phyloP scores from a whole-genome alignment of 2,329 filamentous ascomycete genomes.

The Trichoderma asperellum region DNA sequence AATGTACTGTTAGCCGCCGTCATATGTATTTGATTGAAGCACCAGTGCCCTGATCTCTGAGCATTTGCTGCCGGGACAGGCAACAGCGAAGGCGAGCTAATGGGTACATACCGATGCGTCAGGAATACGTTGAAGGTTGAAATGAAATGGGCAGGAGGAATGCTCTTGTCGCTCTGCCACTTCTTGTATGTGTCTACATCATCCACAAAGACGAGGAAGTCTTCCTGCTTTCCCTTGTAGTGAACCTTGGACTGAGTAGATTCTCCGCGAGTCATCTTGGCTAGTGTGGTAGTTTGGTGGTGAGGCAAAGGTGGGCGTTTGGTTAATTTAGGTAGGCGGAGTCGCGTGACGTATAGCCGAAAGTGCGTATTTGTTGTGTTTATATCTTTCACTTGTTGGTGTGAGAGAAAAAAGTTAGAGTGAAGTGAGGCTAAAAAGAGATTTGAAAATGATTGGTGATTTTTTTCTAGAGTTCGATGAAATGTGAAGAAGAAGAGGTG shows the following conservation, averaged over 20 bases:
- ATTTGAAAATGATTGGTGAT: not conserved
- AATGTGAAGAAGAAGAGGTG: constrained; percentile 17
- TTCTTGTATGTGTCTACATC: constrained; percentile 68
- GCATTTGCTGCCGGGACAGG: not conserved
- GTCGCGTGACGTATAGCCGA: constrained; percentile 27
- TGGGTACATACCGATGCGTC: constrained; percentile 78
- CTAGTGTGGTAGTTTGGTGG: constrained; percentile 28
- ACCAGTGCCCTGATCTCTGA: not conserved
- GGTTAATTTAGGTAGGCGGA: constrained; percentile 7
- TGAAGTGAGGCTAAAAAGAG: not conserved
- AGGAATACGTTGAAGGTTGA: constrained; percentile 87
- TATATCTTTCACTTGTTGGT: not conserved
- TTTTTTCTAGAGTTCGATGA: constrained; percentile 12
- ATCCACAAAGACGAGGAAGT: constrained; percentile 64
- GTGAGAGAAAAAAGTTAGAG: not conserved
- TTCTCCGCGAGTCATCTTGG: constrained; percentile 73
- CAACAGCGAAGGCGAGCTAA: not conserved
- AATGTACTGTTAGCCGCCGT: constrained; percentile 29
- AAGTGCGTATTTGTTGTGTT: constrained; percentile 27
- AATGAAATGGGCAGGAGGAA: constrained; percentile 83
- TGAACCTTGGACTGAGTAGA: constrained; percentile 75
- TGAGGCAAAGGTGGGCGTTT: constrained; percentile 22
- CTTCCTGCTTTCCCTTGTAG: constrained; percentile 72
- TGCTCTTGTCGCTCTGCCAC: constrained; percentile 79
- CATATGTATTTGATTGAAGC: no score